Evolutionary conservation across 2,329 filamentous ascomycete species (phyloP).

Genomic region (Aspergillus unguis): DNA sequence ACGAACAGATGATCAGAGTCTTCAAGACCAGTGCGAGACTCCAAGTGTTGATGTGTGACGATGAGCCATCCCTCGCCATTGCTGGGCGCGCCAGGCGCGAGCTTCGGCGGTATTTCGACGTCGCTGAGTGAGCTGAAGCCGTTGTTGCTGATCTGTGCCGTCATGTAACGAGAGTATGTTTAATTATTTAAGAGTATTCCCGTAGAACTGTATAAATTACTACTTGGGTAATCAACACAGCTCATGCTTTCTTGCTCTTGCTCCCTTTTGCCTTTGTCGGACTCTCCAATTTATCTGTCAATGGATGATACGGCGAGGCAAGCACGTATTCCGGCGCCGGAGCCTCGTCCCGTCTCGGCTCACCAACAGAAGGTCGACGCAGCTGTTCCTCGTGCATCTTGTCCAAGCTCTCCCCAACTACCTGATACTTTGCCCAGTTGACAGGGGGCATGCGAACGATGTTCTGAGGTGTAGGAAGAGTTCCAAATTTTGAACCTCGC

Average conservation of each 20-base stretch:
- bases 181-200: neutral
- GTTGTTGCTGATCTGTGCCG: neutral
- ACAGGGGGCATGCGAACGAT: conserved; percentile 82
- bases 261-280: conserved; percentile 29
- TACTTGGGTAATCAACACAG: conserved; percentile 5
- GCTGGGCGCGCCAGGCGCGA: neutral
- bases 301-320: conserved; percentile 59
- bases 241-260: conserved; percentile 34
- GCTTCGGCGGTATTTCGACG: neutral
- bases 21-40: neutral
- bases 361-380: conserved; percentile 53
- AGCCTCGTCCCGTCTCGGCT: conserved; percentile 36
- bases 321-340: conserved; percentile 50
- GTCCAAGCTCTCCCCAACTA: conserved; percentile 82
- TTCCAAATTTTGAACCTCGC: conserved; percentile 50
- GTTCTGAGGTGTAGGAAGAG: conserved; percentile 73
- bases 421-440: conserved; percentile 91
- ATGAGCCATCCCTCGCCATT: neutral
- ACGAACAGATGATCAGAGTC: neutral
- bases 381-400: conserved; percentile 79
- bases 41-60: neutral
- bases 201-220: conserved; percentile 4
- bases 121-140: neutral
- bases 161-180: too few relatives aligned
- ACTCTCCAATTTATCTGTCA: conserved; percentile 50